Evolutionary conservation across 2,329 filamentous ascomycete species (phyloP), one percentile per base, ranked within the genome.

Genomic region (Aureobasidium sp.): DNA sequence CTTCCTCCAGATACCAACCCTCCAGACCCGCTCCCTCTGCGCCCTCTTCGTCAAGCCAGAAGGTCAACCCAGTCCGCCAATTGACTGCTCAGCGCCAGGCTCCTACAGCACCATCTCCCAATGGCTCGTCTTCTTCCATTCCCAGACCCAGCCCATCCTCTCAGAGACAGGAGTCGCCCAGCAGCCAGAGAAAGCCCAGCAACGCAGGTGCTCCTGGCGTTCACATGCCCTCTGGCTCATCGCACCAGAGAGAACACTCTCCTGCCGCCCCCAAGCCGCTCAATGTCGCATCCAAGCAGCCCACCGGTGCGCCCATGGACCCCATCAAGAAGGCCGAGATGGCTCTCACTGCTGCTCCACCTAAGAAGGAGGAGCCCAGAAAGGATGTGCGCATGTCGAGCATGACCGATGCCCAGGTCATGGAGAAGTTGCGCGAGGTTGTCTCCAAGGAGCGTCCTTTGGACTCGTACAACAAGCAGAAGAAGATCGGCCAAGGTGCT

Each of bases 401-500:
- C 67, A 97, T 99, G 94, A 89, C 90, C 10, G 94, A 99, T 76
- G 88, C 83, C 65, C 93, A 99, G 74, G 94, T 99, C 61, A 99
- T 99, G 94, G 87, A 90, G 65, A 94, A 91, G 71, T 81, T 99
- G 58, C 89, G 92, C 71, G 90, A 95, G 66, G 93, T 94, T 8
- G 94, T 99, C 1, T 96, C 92, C 64, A 95, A 95, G 73, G 91
- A 96, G 63, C 92, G 95, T 70, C 94, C 94, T 57, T 88, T 95
- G 68, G 80, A 95, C 66, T 96, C 92, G 25, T 99, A 99, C 78
- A 93, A 92, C 69, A 99, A 99, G 79, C 94, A 97, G 77, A 96
- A 96, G 83, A 99, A 99, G 82, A 97, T 99, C 74, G 94, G 94
- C 21, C 94, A 99, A 74, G 94, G 94, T 75, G 94, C 94, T 60